Evolutionary conservation across 148 eudicot species (phyloP), one percentile per base, ranked within the genome.

Genomic region (Tetragonia tetragonoides): DNA sequence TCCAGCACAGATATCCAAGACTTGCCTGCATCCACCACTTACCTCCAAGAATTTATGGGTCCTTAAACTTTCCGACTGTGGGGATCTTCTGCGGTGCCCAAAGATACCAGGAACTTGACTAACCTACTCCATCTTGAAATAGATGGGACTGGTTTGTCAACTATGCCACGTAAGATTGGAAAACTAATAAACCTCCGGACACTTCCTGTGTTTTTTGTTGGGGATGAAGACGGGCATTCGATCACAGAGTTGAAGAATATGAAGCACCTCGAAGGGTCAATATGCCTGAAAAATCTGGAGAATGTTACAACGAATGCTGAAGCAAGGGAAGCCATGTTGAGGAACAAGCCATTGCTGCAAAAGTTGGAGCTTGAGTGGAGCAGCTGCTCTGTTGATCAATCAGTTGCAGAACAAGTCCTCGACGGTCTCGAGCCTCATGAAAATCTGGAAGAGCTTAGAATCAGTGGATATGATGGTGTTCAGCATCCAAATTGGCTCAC

Each of bases 91-190:
- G 3, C 74, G 51, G 11, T 80, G 18, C 82, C 82, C 14, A 75
- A 61, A 68, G 17, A 57, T 3, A 23, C 67, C 0, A 74, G 41
- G 6, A 67, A 49, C 24, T 16, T 80, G 70, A 68, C 44, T 37
- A 37, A 70, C 12, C 63, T 80, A 40, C 75, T 60, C 3, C 83
- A 61, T 68, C 79, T 80, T 10, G 79, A 80, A 28, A 64, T 69
- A 1, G 79, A 68, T 41, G 49, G 60, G 0, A 68, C 49, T 2
- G 18, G 75, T 2, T 69, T 80, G 71, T 60, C 42, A 16, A 34
- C 42, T 8, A 80, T 75, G 83, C 83, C 83, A 2, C 44, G 42
- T 23, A 24, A 39, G 42, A 75, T 80, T 28, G 83, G 79, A 51
- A 75, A 49, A 39, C 70, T 75, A n/a, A 38, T 4, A 3, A 75